These are phyloP conservation scores for Arthrobotrys iridis DNA, from an alignment of 2,329 filamentous ascomycete genomes.

Conservation along the genomic window DNA sequence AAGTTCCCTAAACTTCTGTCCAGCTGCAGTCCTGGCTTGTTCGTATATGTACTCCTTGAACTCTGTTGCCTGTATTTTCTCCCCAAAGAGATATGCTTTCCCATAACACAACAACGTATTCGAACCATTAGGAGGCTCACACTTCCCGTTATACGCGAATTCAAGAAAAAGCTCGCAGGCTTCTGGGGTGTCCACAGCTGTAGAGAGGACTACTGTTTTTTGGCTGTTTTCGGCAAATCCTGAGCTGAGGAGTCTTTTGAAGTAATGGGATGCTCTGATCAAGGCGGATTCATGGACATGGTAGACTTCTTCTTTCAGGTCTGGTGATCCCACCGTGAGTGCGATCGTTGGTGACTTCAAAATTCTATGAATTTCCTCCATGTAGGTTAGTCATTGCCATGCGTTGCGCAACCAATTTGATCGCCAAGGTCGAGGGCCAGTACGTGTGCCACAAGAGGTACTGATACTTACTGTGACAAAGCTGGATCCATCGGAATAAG, in stretches of 20 bases:
- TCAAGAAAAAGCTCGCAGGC: slow-evolving; percentile 19
- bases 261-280: neutral
- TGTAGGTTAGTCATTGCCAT: too few relatives aligned
- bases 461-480: neutral
- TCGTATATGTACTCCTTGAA: neutral
- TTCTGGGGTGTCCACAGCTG: neutral
- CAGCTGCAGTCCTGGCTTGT: neutral
- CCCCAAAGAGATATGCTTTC: slow-evolving; percentile 16
- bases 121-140: neutral
- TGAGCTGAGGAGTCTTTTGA: slow-evolving; percentile 5
- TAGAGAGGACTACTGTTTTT: neutral
- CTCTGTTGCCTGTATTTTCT: slow-evolving; percentile 12
- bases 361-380: too few relatives aligned
- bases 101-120: neutral
- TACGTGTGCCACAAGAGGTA: too few relatives aligned
- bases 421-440: too few relatives aligned
- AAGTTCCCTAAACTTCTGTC: neutral
- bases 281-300: neutral
- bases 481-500: neutral
- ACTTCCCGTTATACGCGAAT: slow-evolving; percentile 15
- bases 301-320: neutral
- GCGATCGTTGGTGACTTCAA: neutral
- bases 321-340: neutral
- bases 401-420: too few relatives aligned
- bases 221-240: neutral